A percentile compares a stretch with the other conserved stretches of the same genome.
These are phyloP conservation scores for Cercophora samala DNA, from an alignment of 495 filamentous ascomycete species.

Conservation along the genomic window DNA sequence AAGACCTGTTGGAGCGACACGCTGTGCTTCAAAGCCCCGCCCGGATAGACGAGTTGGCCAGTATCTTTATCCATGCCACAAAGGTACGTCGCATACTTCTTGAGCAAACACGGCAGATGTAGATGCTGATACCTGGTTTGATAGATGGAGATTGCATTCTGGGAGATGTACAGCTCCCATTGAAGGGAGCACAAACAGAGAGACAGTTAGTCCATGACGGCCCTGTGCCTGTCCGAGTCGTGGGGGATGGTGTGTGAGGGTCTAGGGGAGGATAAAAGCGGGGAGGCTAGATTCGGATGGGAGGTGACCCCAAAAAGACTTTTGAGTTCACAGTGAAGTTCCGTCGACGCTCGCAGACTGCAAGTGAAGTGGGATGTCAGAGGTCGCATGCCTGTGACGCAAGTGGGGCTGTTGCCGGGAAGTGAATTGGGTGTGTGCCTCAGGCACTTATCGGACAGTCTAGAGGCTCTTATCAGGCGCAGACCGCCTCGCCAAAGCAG, in stretches of 20 bases:
- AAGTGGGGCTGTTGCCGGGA: neutral
- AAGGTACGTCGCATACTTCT: slow-evolving; percentile 49
- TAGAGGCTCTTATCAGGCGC: neutral
- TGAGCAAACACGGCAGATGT: neutral
- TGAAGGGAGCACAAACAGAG: slow-evolving; percentile 9
- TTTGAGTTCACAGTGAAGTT: neutral
- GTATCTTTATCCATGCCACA: slow-evolving; percentile 81
- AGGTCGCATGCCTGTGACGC: neutral
- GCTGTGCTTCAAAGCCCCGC: slow-evolving; percentile 64
- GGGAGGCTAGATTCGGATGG: neutral
- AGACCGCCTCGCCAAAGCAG: neutral
- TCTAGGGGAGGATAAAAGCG: neutral
- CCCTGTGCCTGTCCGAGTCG: neutral
- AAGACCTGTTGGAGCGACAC: slow-evolving; percentile 70
- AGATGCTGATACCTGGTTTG: slow-evolving; percentile 1
- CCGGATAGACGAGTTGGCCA: slow-evolving; percentile 74
- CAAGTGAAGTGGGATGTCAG: neutral
- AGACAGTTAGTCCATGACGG: neutral
- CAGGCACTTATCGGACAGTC: neutral
- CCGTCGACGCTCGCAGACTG: neutral
- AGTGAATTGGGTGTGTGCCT: neutral
- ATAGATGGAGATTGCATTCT: slow-evolving; percentile 83
- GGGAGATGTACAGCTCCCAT: slow-evolving; percentile 63
- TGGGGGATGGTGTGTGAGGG: neutral
- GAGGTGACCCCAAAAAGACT: neutral